phyloP scores from a whole-genome alignment of 257 asterid genomes.

The Leonotis leonurus region DNA sequence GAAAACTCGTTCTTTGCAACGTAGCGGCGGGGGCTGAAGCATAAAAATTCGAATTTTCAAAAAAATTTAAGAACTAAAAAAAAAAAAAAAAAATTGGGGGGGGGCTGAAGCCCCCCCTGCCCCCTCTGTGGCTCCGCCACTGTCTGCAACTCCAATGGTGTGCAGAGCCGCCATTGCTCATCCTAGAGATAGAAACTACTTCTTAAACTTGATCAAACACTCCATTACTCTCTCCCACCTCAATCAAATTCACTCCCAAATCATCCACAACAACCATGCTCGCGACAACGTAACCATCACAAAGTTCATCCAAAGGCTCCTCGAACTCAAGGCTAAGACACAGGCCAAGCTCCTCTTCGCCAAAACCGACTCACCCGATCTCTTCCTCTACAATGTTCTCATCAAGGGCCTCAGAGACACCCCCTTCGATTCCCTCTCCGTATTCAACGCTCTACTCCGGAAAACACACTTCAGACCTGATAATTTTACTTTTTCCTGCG shows the following conservation, averaged over 20 bases:
- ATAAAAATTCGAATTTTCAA: too few species aligned
- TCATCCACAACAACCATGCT: constrained; percentile 42
- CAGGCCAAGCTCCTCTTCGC: constrained; percentile 62
- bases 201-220: constrained; percentile 41
- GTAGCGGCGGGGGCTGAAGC: too few species aligned
- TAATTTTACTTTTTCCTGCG: constrained; percentile 57
- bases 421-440: constrained; percentile 43
- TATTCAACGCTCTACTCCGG: constrained; percentile 39
- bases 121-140: too few species aligned
- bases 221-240: constrained; percentile 43
- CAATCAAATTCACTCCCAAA: constrained; percentile 58
- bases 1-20: too few species aligned
- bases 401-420: constrained; percentile 50
- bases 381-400: constrained; percentile 74
- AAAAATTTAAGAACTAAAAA: too few species aligned
- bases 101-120: too few species aligned
- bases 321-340: constrained; percentile 43
- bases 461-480: constrained; percentile 48
- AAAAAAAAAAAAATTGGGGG: too few species aligned
- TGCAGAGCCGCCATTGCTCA: constrained; percentile 37
- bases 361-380: constrained; percentile 43
- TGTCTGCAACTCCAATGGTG: constrained; percentile 45
- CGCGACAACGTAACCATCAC: constrained; percentile 47
- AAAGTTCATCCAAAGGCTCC: constrained; percentile 56
- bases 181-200: constrained; percentile 44